phyloP scores from a whole-genome alignment of 495 filamentous ascomycete species.

The Podospora fimiseda region DNA sequence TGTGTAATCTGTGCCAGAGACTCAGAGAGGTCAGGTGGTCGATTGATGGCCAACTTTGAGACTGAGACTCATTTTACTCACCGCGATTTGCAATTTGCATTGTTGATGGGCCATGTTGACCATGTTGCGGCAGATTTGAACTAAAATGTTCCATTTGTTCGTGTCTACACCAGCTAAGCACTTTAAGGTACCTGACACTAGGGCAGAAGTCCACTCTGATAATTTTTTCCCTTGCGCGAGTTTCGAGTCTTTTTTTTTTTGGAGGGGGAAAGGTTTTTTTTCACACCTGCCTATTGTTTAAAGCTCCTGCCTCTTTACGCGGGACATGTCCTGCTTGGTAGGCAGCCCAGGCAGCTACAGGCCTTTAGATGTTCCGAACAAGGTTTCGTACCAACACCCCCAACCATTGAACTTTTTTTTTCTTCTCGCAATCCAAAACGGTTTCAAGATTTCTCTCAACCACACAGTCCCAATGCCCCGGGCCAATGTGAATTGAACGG shows the following conservation, averaged over 20 bases:
- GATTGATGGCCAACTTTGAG: not conserved
- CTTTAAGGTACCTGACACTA: too few species aligned
- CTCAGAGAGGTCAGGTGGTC: not conserved
- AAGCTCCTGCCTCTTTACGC: not conserved
- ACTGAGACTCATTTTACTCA: not conserved
- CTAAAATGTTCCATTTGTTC: too few species aligned
- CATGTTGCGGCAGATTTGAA: too few species aligned
- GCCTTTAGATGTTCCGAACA: not conserved
- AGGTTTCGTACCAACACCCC: too few species aligned
- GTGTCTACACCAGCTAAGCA: too few species aligned
- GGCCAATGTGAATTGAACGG: too few species aligned
- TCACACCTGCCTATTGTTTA: not conserved
- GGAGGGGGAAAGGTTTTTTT: not conserved
- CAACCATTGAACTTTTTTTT: too few species aligned
- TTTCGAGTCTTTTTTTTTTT: not conserved
- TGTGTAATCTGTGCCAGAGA: not conserved
- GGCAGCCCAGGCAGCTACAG: not conserved
- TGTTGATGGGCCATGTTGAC: not conserved
- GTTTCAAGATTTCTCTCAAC: too few species aligned
- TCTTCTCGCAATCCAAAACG: too few species aligned
- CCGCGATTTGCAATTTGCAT: not conserved
- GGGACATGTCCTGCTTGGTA: not conserved
- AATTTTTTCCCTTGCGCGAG: too few species aligned
- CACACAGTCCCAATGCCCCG: too few species aligned
- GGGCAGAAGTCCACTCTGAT: too few species aligned